Percentiles rank a stretch among this genome's conserved stretches.
Conservation (phyloP, 108 stramenopile genomes). For the Asterionellopsis glacialis region DNA sequence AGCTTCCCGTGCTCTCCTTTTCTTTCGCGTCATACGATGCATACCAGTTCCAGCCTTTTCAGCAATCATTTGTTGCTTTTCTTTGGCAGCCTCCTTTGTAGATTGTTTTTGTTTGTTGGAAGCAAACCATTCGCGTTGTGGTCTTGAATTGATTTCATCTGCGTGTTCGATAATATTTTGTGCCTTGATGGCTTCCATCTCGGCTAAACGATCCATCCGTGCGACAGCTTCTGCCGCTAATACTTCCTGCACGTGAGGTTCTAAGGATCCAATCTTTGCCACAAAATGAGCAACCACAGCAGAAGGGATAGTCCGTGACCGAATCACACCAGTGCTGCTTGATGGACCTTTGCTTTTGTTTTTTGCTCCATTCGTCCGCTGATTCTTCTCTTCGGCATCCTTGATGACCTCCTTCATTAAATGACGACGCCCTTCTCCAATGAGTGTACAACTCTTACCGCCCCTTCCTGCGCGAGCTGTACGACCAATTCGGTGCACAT, state of each 20-base stretch:
- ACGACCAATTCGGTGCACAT: slow-evolving; percentile 96
- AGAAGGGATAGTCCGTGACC: slow-evolving; percentile 76
- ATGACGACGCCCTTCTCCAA: slow-evolving; percentile 85
- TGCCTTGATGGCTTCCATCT: slow-evolving; percentile 81
- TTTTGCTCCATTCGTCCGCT: slow-evolving; percentile 13
- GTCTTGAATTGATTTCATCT: slow-evolving; percentile 65
- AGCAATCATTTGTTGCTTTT: slow-evolving; percentile 56
- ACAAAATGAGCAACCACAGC: slow-evolving; percentile 78
- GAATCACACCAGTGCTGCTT: slow-evolving; percentile 42
- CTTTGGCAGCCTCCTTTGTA: slow-evolving; percentile 56
- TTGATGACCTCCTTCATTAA: slow-evolving; percentile 89
- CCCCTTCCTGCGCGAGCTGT: slow-evolving; percentile 95
- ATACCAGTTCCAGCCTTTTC: slow-evolving; percentile 80
- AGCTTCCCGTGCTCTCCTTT: slow-evolving; percentile 75
- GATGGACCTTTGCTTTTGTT: neutral
- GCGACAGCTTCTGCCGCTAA: slow-evolving; percentile 82
- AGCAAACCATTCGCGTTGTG: slow-evolving; percentile 84
- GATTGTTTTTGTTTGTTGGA: slow-evolving; percentile 45
- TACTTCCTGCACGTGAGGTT: slow-evolving; percentile 73
- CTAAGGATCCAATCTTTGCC: slow-evolving; percentile 77
- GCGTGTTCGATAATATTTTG: slow-evolving; percentile 80
- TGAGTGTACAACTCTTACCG: slow-evolving; percentile 90
- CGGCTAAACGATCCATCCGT: slow-evolving; percentile 78
- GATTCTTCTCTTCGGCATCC: slow-evolving; percentile 67
- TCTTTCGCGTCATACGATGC: slow-evolving; percentile 87